phyloP scores from a whole-genome alignment of 345 rosid genomes.

The Citrus sp. region DNA sequence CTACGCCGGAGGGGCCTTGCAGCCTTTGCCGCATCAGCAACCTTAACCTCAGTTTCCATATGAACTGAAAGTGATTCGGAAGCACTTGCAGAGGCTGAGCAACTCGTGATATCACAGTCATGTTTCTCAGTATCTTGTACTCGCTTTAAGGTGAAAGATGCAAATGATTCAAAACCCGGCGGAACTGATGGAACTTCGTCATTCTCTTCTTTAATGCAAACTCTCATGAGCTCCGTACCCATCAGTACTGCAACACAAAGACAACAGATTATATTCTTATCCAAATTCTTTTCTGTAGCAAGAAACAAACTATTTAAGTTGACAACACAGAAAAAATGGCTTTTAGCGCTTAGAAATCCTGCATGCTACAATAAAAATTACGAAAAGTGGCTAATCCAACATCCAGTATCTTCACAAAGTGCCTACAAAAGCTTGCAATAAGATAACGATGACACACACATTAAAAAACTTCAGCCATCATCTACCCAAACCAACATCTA shows the following conservation, averaged over 20 bases:
- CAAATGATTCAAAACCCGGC: slow-evolving; percentile 92
- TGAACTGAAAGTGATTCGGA: slow-evolving; percentile 41
- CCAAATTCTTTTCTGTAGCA: background rate
- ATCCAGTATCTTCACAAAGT: background rate
- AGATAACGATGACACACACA: background rate
- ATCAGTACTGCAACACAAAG: slow-evolving; percentile 37
- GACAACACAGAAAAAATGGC: background rate
- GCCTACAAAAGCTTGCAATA: background rate
- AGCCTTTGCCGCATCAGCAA: slow-evolving; percentile 32
- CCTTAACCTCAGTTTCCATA: slow-evolving; percentile 41
- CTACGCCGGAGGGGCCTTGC: slow-evolving; percentile 53
- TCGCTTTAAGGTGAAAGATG: slow-evolving; percentile 60
- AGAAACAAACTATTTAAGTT: background rate
- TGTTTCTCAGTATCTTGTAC: slow-evolving; percentile 37
- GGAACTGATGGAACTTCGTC: slow-evolving; percentile 88
- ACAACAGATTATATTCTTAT: slow-evolving; percentile 15
- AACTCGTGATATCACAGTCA: slow-evolving; percentile 30
- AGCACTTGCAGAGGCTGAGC: slow-evolving; percentile 38
- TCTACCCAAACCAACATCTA: background rate
- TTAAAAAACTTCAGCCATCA: background rate
- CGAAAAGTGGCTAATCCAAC: background rate
- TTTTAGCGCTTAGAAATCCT: slow-evolving; percentile 4
- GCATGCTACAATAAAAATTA: background rate
- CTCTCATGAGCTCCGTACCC: slow-evolving; percentile 91
- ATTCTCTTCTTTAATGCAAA: slow-evolving; percentile 74